Evolutionary conservation across 129 eudicot species (phyloP).

Genomic region (Helichrysum umbraculigerum): DNA sequence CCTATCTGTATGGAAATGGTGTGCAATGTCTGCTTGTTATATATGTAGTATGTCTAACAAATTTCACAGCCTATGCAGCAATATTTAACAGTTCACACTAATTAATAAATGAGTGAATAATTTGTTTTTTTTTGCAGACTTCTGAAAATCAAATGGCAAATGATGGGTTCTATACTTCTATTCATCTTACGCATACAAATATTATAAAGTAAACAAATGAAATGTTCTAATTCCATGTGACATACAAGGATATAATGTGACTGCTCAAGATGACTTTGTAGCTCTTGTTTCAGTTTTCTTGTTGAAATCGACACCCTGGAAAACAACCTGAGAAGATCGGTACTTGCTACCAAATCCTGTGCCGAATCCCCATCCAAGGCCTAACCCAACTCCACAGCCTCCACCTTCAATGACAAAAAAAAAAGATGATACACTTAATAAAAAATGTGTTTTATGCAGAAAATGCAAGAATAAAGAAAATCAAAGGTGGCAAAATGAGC

Average conservation of each 20-base stretch:
- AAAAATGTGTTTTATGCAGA: not conserved
- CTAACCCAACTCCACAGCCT: constrained; percentile 89
- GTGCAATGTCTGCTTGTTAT: not conserved
- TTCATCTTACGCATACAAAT: constrained; percentile 1
- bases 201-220: constrained; percentile 13
- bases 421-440: constrained; percentile 15
- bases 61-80: too few relatives aligned
- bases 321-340: constrained; percentile 57
- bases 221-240: not conserved
- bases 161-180: not conserved
- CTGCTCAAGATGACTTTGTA: constrained; percentile 34
- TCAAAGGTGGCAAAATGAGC: not conserved
- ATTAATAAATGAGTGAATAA: too few relatives aligned
- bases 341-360: constrained; percentile 72
- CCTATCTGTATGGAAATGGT: not conserved
- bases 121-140: not conserved
- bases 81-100: too few relatives aligned
- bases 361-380: constrained; percentile 97
- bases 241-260: not conserved
- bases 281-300: constrained; percentile 33
- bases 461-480: not conserved
- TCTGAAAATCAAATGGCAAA: not conserved
- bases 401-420: constrained; percentile 63
- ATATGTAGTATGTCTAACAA: too few relatives aligned
- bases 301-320: constrained; percentile 65